A percentile compares a stretch with the other conserved stretches of the same genome.
Evolutionary conservation across 306 rosid genomes (phyloP).

Genomic region (Senna siamea): DNA sequence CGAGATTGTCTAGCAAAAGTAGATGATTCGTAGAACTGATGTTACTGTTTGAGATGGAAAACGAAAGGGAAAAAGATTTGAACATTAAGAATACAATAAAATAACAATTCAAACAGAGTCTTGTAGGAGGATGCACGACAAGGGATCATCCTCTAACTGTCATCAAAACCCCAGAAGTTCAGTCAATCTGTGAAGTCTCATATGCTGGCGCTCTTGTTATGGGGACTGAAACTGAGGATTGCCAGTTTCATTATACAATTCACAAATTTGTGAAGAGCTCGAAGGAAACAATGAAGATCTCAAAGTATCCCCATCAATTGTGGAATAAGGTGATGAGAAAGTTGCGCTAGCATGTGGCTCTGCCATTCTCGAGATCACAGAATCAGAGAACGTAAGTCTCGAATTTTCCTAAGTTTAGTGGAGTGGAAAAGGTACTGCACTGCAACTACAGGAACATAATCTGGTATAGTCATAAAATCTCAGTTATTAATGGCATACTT

Average conservation of each 20-base stretch:
- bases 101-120: no score
- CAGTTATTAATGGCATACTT: no score
- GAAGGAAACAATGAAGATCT: no score
- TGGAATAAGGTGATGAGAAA: no score
- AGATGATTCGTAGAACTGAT: not conserved
- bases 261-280: not conserved
- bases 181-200: no score
- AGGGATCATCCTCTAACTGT: not conserved
- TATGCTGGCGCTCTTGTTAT: not conserved
- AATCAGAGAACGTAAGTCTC: not conserved
- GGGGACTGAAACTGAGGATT: not conserved
- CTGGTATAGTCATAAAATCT: not conserved
- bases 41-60: not conserved
- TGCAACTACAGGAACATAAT: constrained; percentile 4
- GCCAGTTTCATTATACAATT: not conserved
- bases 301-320: no score
- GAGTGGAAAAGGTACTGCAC: no score
- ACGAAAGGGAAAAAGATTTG: no score
- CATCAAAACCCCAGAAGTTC: no score
- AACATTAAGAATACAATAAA: not conserved
- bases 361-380: constrained; percentile 3
- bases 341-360: not conserved
- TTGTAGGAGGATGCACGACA: not conserved
- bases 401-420: no score
- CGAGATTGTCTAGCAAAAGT: no score